Conservation (phyloP, 2,329 filamentous ascomycete genomes). For the Verticillium isaacii region DNA sequence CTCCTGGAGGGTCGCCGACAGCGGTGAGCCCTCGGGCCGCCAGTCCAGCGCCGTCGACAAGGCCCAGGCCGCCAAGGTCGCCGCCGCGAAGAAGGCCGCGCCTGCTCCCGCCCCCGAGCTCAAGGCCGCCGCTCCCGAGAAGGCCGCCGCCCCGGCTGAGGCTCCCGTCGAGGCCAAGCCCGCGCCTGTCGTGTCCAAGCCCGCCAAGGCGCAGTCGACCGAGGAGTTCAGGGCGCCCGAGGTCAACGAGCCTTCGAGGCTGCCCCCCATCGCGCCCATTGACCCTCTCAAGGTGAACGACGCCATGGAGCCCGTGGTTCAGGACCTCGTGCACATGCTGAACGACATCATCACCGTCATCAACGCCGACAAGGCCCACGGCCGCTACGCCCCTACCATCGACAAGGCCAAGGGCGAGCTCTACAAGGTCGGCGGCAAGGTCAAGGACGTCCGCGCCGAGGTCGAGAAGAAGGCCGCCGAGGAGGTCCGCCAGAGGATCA, state of each 20-base stretch:
- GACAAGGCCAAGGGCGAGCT: constrained; percentile 83
- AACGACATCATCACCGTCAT: constrained; percentile 94
- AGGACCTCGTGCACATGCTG: constrained; percentile 89
- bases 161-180: constrained; percentile 13
- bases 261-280: constrained; percentile 63
- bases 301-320: constrained; percentile 80
- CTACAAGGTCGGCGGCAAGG: constrained; percentile 70
- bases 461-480: constrained; percentile 68
- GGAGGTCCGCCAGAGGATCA: constrained; percentile 66
- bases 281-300: constrained; percentile 72
- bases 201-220: constrained; percentile 12
- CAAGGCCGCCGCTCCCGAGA: constrained; percentile 8
- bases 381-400: constrained; percentile 74
- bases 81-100: constrained; percentile 20
- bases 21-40: constrained; percentile 48
- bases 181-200: constrained; percentile 12
- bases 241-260: constrained; percentile 61
- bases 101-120: constrained; percentile 2
- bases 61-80: constrained; percentile 24
- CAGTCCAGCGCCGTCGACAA: constrained; percentile 55
- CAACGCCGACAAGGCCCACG: constrained; percentile 76
- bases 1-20: constrained; percentile 70
- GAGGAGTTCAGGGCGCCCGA: constrained; percentile 49
- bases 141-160: constrained; percentile 23
- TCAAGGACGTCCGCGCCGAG: constrained; percentile 66